Evolutionary conservation across 306 rosid genomes (phyloP), one percentile per base, ranked within the genome.

Genomic region (Quillaja saponaria): DNA sequence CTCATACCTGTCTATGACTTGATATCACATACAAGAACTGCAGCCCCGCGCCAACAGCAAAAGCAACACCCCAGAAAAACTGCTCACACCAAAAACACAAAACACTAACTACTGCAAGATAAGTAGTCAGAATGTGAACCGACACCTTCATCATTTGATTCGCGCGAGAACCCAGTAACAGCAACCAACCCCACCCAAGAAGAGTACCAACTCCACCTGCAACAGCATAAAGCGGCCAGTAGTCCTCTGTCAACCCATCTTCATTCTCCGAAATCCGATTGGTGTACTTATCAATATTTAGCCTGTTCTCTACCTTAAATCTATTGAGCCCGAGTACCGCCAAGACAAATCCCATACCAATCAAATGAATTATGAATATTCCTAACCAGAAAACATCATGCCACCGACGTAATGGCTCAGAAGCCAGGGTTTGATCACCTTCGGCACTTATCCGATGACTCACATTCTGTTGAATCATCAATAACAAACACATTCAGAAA

Each of bases 101-200:
- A 71, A 92, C 99, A 73, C 99, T 86, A 65, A 92, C 75, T 51
- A 92, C 96, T 55, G 96, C 95, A 63, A 89, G 98, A 69, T 86
- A 92, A 6, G 96, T 88, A 34, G 96, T 88, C 80, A 92, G 85
- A 68, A 92, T 84, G 75, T 92, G 99, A 34, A 89, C 99, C 13
- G 95, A 75, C 62, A 92, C 79, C 80, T 89, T 92, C 96, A 92
- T 86, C 87, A 84, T 87, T 25, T 84, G 82, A 51, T 66, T 79
- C 2, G 86, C 90, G 9, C 78, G 82, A 14, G 95, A 88, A 47
- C 96, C 89, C 63, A 89, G 75, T 42, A 89, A 66, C 55, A 85
- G 62, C 83, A 88, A 72, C 96, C 96, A 92, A 80, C 78, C 72
- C 82, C 95, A 87, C 48, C 95, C 99, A 49, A 92, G 87, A 60